Percentiles rank a stretch among this genome's conserved stretches.
Conservation (phyloP, 148 eudicot genomes). For the Hydrangea macrophylla region DNA sequence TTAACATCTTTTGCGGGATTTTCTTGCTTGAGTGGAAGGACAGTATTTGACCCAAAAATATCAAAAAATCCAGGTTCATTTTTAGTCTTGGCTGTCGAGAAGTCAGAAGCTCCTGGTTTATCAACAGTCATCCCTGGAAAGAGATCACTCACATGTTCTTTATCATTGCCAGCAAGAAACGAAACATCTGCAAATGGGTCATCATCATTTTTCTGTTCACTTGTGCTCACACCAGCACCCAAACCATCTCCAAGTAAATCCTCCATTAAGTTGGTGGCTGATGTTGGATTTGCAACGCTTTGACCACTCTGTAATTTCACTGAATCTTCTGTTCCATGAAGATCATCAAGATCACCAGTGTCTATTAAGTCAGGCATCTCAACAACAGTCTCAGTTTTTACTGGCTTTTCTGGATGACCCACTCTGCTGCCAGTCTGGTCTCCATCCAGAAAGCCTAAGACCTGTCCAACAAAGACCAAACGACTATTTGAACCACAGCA, state of each 20-base stretch:
- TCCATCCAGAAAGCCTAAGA: constrained; percentile 67
- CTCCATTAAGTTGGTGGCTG: constrained; percentile 56
- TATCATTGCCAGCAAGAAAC: constrained; percentile 49
- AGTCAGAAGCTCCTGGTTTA: constrained; percentile 31
- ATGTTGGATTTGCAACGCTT: constrained; percentile 23
- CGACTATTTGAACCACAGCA: background rate
- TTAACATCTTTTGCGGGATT: constrained; percentile 29
- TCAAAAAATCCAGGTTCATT: constrained; percentile 50
- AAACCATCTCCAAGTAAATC: constrained; percentile 66
- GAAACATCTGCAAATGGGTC: constrained; percentile 97
- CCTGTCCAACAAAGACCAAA: constrained; percentile 43
- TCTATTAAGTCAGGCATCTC: constrained; percentile 89
- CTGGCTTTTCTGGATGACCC: constrained; percentile 37
- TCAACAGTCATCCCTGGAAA: constrained; percentile 74
- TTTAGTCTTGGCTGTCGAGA: constrained; percentile 21
- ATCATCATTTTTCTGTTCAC: constrained; percentile 50
- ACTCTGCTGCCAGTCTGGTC: constrained; percentile 35
- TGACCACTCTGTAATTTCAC: constrained; percentile 33
- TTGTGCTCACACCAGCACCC: constrained; percentile 31
- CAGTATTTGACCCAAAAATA: constrained; percentile 53
- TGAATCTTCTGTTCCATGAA: constrained; percentile 41
- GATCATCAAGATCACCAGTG: constrained; percentile 60
- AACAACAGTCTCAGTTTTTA: constrained; percentile 32
- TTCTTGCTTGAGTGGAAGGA: constrained; percentile 29
- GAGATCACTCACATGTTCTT: constrained; percentile 52